Evolutionary conservation across 2,329 filamentous ascomycete genomes (phyloP).

Genomic region (Calonectria naviculata): DNA sequence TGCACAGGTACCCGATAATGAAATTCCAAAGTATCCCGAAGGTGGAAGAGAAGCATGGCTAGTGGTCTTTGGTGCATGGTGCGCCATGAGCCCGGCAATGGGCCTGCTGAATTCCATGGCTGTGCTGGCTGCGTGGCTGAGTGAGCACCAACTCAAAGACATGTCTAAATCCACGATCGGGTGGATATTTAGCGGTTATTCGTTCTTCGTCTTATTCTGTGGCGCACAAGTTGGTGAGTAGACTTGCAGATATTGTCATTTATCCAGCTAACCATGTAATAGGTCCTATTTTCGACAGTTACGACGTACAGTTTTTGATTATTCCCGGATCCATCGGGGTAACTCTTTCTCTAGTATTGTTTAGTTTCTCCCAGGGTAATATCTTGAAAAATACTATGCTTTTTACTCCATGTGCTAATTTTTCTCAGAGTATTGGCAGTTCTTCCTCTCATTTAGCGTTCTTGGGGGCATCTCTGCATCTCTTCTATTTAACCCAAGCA

Average conservation of each 20-base stretch:
- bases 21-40: constrained; percentile 67
- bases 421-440: constrained; percentile 71
- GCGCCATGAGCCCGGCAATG: constrained; percentile 71
- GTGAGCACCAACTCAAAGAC: constrained; percentile 68
- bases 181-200: constrained; percentile 80
- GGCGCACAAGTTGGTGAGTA: constrained; percentile 71
- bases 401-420: neutral
- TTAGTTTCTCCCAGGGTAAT: constrained; percentile 66
- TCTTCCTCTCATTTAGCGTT: constrained; percentile 75
- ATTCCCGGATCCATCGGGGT: constrained; percentile 67
- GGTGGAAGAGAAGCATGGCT: constrained; percentile 75
- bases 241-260: neutral
- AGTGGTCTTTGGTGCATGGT: constrained; percentile 77
- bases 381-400: neutral
- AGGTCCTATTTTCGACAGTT: constrained; percentile 73
- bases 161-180: constrained; percentile 71
- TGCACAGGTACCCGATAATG: neutral
- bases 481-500: constrained; percentile 76
- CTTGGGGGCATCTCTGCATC: constrained; percentile 74
- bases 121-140: constrained; percentile 74
- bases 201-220: constrained; percentile 77
- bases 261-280: neutral
- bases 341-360: constrained; percentile 64
- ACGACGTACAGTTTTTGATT: constrained; percentile 70
- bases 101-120: constrained; percentile 76